These are phyloP conservation scores for Pulveroboletus frians DNA, from an alignment of 768 basidiomycete species.

Conservation along the genomic window DNA sequence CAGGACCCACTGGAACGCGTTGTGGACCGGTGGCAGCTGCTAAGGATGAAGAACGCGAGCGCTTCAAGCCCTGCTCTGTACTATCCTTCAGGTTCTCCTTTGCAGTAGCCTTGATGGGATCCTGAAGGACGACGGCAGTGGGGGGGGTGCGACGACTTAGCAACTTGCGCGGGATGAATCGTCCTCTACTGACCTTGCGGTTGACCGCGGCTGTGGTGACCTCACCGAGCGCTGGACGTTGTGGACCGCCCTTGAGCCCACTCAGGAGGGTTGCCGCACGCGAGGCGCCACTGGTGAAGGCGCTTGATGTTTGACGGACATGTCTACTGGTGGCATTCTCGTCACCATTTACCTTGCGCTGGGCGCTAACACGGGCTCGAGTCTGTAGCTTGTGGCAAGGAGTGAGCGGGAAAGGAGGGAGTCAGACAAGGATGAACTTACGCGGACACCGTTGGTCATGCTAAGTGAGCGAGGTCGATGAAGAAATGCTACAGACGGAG, in stretches of 20 bases:
- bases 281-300: conserved; percentile 40
- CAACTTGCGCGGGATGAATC: background rate
- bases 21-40: conserved; percentile 57
- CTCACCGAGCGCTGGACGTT: conserved; percentile 74
- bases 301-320: conserved; percentile 55
- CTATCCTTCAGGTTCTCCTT: conserved; percentile 56
- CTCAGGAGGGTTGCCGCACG: conserved; percentile 42
- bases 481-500: conserved; percentile 23
- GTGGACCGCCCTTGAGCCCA: conserved; percentile 49
- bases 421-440: conserved; percentile 29
- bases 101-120: conserved; percentile 44
- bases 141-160: background rate
- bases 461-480: conserved; percentile 10
- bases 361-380: conserved; percentile 57
- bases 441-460: conserved; percentile 62
- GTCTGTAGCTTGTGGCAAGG: conserved; percentile 49
- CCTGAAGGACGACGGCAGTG: conserved; percentile 16
- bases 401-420: background rate
- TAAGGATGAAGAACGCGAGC: conserved; percentile 63
- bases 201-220: conserved; percentile 76
- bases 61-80: conserved; percentile 47
- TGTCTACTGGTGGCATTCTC: conserved; percentile 74
- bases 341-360: conserved; percentile 66
- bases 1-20: conserved; percentile 65
- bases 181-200: conserved; percentile 52